Percentiles rank a stretch among this genome's conserved stretches.
phyloP scores from a whole-genome alignment of 345 rosid genomes.

The Salix purpurea region DNA sequence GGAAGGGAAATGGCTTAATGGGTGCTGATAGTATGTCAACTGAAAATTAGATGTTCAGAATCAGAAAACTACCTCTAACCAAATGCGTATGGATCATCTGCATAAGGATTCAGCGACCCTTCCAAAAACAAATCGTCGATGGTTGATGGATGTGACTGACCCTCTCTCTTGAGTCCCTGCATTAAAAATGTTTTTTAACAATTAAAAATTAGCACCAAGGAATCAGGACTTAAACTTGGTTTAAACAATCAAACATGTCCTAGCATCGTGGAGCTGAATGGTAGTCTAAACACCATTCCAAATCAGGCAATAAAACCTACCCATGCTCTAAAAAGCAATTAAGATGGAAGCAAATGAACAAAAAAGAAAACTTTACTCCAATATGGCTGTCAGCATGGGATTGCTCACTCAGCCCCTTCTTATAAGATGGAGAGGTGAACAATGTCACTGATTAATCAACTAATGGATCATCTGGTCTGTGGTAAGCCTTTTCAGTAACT shows the following conservation, averaged over 20 bases:
- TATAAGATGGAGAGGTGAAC: not conserved
- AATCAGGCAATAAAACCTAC: not conserved
- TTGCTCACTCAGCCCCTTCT: not conserved
- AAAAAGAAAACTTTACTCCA: not conserved
- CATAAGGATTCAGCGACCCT: conserved; percentile 87
- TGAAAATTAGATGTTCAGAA: not conserved
- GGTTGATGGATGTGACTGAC: conserved; percentile 48
- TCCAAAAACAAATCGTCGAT: conserved; percentile 87
- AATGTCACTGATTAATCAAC: not conserved
- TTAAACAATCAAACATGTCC: not conserved
- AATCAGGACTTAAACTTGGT: not conserved
- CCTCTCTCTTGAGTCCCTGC: conserved; percentile 49
- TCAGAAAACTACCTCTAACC: conserved; percentile 38
- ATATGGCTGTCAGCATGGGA: not conserved
- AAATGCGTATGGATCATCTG: conserved; percentile 94
- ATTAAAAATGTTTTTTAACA: conserved; percentile 1
- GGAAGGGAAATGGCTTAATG: not conserved
- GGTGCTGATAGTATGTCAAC: not conserved
- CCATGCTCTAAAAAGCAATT: not conserved
- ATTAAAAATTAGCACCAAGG: conserved; percentile 5
- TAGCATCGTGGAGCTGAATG: not conserved
- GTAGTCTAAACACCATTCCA: not conserved
- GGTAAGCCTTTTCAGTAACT: not conserved
- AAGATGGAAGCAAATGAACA: not conserved
- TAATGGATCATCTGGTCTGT: not conserved